phyloP scores from a whole-genome alignment of 805 yeast species.

The Candida sanyiensis region DNA sequence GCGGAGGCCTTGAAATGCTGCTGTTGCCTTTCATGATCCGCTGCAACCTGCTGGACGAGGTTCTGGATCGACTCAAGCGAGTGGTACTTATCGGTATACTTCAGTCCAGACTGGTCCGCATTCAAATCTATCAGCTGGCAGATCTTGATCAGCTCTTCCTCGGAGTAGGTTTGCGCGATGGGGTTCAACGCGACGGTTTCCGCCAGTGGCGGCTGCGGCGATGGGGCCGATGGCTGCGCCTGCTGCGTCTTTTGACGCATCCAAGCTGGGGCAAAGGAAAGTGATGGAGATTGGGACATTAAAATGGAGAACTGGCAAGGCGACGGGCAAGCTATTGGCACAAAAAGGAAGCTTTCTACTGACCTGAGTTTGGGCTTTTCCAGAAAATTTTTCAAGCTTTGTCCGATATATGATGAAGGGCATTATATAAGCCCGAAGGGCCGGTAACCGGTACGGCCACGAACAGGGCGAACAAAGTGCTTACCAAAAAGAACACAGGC shows the following conservation, averaged over 20 bases:
- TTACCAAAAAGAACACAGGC: no score
- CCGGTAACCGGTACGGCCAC: no score
- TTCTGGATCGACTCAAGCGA: slow-evolving; percentile 26
- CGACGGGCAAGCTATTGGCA: no score
- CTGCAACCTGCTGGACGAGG: slow-evolving; percentile 19
- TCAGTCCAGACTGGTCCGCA: slow-evolving; percentile 22
- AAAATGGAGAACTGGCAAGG: not conserved
- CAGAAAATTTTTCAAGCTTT: slow-evolving; percentile 8
- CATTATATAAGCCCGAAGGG: no score
- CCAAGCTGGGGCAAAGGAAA: slow-evolving; percentile 30
- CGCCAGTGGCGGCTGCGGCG: slow-evolving; percentile 21
- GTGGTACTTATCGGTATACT: slow-evolving; percentile 27
- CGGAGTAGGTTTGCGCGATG: slow-evolving; percentile 39
- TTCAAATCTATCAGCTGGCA: slow-evolving; percentile 38
- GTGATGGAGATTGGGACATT: slow-evolving; percentile 28
- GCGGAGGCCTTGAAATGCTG: slow-evolving; percentile 5
- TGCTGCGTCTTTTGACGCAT: slow-evolving; percentile 28
- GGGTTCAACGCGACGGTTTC: slow-evolving; percentile 29
- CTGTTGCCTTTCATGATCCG: slow-evolving; percentile 17
- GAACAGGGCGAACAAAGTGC: no score
- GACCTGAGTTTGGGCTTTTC: not conserved
- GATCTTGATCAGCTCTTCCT: slow-evolving; percentile 48
- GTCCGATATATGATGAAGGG: no score
- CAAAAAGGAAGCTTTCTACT: no score
- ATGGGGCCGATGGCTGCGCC: not conserved